Evolutionary conservation across 148 eudicot species (phyloP), one percentile per base, ranked within the genome.

Genomic region (Gaultheria prostrata): DNA sequence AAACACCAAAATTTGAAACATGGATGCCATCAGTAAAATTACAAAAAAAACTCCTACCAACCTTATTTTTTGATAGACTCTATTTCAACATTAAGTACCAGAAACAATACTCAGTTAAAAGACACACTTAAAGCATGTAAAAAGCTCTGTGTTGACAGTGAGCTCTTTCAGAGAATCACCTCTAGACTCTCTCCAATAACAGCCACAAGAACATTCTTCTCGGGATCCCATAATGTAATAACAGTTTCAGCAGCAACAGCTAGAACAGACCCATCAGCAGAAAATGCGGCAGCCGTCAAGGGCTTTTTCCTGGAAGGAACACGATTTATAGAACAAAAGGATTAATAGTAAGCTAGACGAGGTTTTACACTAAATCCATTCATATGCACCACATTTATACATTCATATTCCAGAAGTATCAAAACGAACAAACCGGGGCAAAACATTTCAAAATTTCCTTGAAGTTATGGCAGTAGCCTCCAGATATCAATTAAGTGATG

Each of bases 161-260:
- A 45, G 71, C 50, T 69, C 48, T 48, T 33, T 81, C 33, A 51
- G 67, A 82, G 54, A 81, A 76, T 84, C 81, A 97, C 99, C 99
- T 86, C 94, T 51, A 81, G 81, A 77, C 87, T 86, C 77, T 92
- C 91, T 82, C 94, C 98, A 67, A 97, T 85, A 39, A 93, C 95
- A 84, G 97, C 94, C 87, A 97, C 92, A 79, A 97, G 95, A 87
- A 85, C 84, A 76, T 97, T 97, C 87, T 86, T 90, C 32, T 92
- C 91, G 49, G 98, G 98, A 83, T 97, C 97, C 99, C 99, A 97
- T 83, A 97, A 83, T 28, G 99, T 97, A 77, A 97, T 92, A 71
- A 93, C 87, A 78, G 89, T 91, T 86, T 93, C 98, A 74, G 97
- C 99, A 86, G 99, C 98, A 86, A 97, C 95, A 86, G 97, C 99